These are phyloP conservation scores for Cercospora sesami DNA, from an alignment of 2,329 filamentous ascomycete genomes.

Conservation along the genomic window DNA sequence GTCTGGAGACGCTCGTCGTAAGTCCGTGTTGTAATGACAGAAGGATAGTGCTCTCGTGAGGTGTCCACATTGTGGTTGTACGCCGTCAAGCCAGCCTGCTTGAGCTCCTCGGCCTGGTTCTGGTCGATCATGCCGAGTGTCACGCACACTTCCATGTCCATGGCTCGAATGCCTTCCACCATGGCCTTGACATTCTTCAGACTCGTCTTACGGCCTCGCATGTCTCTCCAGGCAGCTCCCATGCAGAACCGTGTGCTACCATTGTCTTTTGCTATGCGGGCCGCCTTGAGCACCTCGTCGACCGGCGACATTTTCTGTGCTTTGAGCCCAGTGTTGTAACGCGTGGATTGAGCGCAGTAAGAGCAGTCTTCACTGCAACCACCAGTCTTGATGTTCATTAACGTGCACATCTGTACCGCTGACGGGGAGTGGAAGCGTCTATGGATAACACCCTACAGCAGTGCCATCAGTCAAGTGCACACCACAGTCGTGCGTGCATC, in stretches of 20 bases:
- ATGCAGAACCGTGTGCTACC: conserved; percentile 92
- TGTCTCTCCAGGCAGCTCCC: conserved; percentile 91
- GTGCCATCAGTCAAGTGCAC: neutral
- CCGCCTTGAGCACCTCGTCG: conserved; percentile 76
- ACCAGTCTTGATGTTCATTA: conserved; percentile 96
- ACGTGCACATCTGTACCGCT: conserved; percentile 85
- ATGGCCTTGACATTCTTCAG: conserved; percentile 83
- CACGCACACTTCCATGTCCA: conserved; percentile 92
- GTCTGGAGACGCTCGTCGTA: conserved; percentile 87
- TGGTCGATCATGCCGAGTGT: conserved; percentile 88
- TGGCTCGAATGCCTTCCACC: conserved; percentile 73
- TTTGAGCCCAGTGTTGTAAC: conserved; percentile 74
- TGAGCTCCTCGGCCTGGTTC: conserved; percentile 74
- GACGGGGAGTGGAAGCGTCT: conserved; percentile 81
- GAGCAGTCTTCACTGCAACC: conserved; percentile 91
- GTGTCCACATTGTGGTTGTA: conserved; percentile 97
- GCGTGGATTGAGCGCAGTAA: conserved; percentile 87
- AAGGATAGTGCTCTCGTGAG: conserved; percentile 82
- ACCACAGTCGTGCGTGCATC: neutral
- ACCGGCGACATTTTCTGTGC: conserved; percentile 78
- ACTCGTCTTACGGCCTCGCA: conserved; percentile 83
- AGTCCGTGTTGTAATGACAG: conserved; percentile 77
- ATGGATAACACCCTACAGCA: conserved; percentile 69
- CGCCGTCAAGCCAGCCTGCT: conserved; percentile 79
- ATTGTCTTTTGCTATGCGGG: conserved; percentile 74